These are phyloP conservation scores for Alternaria gansuensis DNA, from an alignment of 2,329 filamentous ascomycete genomes.

Conservation along the genomic window DNA sequence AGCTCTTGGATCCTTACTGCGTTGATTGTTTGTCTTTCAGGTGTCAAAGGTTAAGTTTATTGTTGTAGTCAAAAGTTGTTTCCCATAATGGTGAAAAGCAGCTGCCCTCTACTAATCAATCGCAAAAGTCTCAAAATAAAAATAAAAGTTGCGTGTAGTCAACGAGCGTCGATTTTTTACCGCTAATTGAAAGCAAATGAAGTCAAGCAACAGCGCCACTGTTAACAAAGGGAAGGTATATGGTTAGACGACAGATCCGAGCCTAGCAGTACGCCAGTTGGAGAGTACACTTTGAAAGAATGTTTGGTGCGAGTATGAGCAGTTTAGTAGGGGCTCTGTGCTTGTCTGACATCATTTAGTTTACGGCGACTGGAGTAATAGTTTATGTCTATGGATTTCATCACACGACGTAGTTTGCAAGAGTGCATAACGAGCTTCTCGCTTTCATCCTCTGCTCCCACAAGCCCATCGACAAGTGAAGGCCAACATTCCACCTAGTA, in stretches of 20 bases:
- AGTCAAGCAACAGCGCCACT: background rate
- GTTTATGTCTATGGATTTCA: background rate
- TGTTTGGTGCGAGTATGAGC: background rate
- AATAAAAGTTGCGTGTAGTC: too few species aligned
- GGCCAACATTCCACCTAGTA: background rate
- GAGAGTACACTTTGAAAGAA: background rate
- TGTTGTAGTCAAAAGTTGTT: too few species aligned
- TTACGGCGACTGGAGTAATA: background rate
- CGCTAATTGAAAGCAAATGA: background rate
- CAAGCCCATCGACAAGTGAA: background rate
- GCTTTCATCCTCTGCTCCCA: background rate
- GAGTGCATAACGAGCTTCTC: background rate
- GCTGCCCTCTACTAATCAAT: too few species aligned
- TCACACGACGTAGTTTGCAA: background rate
- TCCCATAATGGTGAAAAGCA: too few species aligned
- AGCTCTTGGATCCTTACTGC: background rate
- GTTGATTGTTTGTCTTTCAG: background rate
- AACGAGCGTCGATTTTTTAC: background rate
- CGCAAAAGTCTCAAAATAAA: too few species aligned
- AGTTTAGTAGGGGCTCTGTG: background rate
- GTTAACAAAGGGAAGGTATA: background rate
- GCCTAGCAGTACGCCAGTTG: background rate
- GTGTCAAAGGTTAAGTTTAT: too few species aligned
- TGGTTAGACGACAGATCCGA: background rate
- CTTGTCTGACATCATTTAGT: background rate